Conservation (phyloP, 1,284 basidiomycete genomes). For the Athelia psychrophila region DNA sequence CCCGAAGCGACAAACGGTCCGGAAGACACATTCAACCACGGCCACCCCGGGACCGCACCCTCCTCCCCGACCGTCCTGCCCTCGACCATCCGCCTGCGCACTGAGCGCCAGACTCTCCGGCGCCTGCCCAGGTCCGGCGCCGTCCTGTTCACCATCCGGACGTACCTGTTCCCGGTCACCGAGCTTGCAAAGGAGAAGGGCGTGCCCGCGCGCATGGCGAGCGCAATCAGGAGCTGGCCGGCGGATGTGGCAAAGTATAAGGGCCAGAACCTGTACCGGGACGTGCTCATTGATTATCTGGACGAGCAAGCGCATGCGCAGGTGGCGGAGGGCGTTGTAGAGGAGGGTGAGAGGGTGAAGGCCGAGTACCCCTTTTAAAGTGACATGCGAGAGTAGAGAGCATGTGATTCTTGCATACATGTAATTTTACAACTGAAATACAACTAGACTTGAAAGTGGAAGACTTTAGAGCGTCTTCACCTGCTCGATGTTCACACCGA, state of each 20-base stretch:
- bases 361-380: background rate
- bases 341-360: background rate
- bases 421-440: no score
- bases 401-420: no score
- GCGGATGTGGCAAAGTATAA: slow-evolving; percentile 65
- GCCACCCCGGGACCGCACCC: slow-evolving; percentile 13
- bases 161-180: slow-evolving; percentile 63
- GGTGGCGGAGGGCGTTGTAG: background rate
- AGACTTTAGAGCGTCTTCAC: no score
- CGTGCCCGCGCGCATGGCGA: slow-evolving; percentile 64
- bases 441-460: no score
- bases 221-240: slow-evolving; percentile 68
- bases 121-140: slow-evolving; percentile 65
- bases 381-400: no score
- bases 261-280: slow-evolving; percentile 46
- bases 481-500: no score
- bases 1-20: slow-evolving; percentile 53
- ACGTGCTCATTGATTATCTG: slow-evolving; percentile 44
- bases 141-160: slow-evolving; percentile 76
- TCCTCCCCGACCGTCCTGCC: slow-evolving; percentile 28
- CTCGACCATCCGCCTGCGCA: slow-evolving; percentile 55
- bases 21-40: slow-evolving; percentile 50
- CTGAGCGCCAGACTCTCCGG: slow-evolving; percentile 73
- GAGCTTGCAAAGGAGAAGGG: slow-evolving; percentile 60
- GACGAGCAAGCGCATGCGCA: slow-evolving; percentile 39